Percentiles rank a stretch among this genome's conserved stretches.
Evolutionary conservation across 1,139 yeast genomes (phyloP).

Genomic region (Barnettozyma hawaiiensis): DNA sequence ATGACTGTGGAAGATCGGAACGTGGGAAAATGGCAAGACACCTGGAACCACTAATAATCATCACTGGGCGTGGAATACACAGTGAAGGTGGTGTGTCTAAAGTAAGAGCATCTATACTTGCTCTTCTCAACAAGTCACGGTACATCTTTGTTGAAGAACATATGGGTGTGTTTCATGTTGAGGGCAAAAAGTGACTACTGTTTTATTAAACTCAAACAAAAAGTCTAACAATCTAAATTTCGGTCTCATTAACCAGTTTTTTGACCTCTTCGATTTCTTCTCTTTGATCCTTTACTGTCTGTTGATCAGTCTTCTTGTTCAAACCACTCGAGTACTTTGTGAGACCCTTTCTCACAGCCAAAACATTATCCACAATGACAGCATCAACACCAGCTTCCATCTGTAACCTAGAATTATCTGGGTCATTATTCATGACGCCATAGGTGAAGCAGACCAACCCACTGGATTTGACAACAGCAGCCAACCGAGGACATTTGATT

Average conservation of each 20-base stretch:
- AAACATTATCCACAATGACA: constrained; percentile 90
- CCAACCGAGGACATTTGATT: constrained; percentile 81
- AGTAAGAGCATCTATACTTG: constrained; percentile 35
- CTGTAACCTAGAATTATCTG: constrained; percentile 78
- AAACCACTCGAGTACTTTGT: constrained; percentile 24
- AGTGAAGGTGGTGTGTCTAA: constrained; percentile 44
- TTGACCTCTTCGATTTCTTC: constrained; percentile 6
- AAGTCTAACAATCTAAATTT: not conserved
- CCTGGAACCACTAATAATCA: constrained; percentile 34
- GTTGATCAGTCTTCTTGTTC: constrained; percentile 1
- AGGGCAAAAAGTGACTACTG: constrained; percentile 29
- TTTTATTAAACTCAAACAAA: not conserved
- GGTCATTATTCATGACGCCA: constrained; percentile 80
- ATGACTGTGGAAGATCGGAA: constrained; percentile 33
- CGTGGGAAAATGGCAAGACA: constrained; percentile 24
- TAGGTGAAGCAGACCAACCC: constrained; percentile 94
- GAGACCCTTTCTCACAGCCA: constrained; percentile 86
- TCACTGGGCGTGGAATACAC: constrained; percentile 59
- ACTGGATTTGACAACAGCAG: constrained; percentile 80
- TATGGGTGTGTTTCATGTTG: constrained; percentile 36
- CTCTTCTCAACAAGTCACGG: constrained; percentile 28
- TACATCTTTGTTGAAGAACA: constrained; percentile 37
- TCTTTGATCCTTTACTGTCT: constrained; percentile 1
- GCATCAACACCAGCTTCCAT: constrained; percentile 97
- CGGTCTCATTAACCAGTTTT: constrained; percentile 7